Evolutionary conservation across 257 asterid species (phyloP).

Genomic region (Apocynum venetum): DNA sequence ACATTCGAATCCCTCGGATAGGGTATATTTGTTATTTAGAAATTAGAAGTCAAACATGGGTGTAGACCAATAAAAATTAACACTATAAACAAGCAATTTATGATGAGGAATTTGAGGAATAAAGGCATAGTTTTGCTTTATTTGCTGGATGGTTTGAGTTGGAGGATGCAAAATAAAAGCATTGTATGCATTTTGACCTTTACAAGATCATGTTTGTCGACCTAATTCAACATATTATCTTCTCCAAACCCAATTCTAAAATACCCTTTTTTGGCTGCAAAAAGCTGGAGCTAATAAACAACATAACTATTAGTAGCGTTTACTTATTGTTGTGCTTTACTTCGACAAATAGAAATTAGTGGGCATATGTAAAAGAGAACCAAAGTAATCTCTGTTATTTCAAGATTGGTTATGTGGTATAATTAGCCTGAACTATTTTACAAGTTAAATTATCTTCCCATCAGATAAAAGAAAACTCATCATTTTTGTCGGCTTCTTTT

Average conservation of each 20-base stretch:
- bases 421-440: not conserved
- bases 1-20: too few species aligned
- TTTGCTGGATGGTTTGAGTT: not conserved
- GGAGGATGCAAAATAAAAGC: not conserved
- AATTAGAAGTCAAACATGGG: not conserved
- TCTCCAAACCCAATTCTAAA: slow-evolving; percentile 8
- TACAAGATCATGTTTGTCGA: slow-evolving; percentile 1
- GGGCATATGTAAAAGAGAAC: not conserved
- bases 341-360: not conserved
- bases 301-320: not conserved
- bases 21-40: not conserved
- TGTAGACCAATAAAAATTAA: not conserved
- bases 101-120: not conserved
- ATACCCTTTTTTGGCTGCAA: too few species aligned
- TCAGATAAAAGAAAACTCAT: not conserved
- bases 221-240: too few species aligned
- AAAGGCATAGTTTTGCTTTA: not conserved
- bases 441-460: not conserved
- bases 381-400: not conserved
- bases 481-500: slow-evolving; percentile 19
- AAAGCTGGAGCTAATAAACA: slow-evolving; percentile 3
- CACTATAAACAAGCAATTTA: not conserved
- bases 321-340: slow-evolving; percentile 11
- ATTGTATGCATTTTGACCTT: not conserved
- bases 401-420: slow-evolving; percentile 10